Conservation (phyloP, 2,329 filamentous ascomycete genomes). For the Diaporthe sp. region DNA sequence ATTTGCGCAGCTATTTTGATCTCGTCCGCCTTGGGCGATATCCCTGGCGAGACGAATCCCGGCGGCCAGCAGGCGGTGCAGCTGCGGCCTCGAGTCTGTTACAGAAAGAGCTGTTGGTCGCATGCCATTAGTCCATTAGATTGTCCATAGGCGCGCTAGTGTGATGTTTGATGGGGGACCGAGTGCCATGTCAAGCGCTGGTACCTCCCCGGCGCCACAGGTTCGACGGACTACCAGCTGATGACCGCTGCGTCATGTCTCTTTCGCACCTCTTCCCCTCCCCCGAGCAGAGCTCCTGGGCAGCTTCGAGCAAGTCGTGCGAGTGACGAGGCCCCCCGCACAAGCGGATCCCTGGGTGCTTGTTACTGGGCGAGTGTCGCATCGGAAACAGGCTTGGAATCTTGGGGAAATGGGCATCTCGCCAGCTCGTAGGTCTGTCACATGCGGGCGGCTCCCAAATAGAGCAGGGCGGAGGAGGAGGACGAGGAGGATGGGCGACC, state of each 20-base stretch:
- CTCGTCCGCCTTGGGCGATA: background rate
- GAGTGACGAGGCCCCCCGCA: constrained; percentile 22
- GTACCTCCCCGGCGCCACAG: constrained; percentile 2
- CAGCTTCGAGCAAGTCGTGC: constrained; percentile 19
- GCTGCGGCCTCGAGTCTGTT: constrained; percentile 29
- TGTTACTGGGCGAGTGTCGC: constrained; percentile 24
- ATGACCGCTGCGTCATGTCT: constrained; percentile 32
- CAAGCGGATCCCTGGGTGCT: constrained; percentile 19
- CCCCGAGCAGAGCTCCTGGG: constrained; percentile 17
- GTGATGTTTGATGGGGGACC: constrained; percentile 20
- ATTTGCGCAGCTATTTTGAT: constrained; percentile 36
- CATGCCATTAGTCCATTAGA: constrained; percentile 29
- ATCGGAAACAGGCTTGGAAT: constrained; percentile 9
- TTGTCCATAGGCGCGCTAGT: constrained; percentile 18
- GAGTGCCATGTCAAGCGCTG: constrained; percentile 4
- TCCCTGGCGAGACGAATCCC: constrained; percentile 21
- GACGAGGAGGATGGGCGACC: constrained; percentile 26
- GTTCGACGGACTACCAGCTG: constrained; percentile 19
- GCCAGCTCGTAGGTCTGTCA: constrained; percentile 24
- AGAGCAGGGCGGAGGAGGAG: background rate
- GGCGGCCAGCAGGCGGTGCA: constrained; percentile 18
- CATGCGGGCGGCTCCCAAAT: constrained; percentile 21
- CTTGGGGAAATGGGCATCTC: constrained; percentile 31
- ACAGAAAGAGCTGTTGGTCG: constrained; percentile 31
- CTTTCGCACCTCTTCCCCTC: constrained; percentile 21